Evolutionary conservation across 495 filamentous ascomycete genomes (phyloP), one percentile per base, ranked within the genome.

Genomic region (Podospora didyma): DNA sequence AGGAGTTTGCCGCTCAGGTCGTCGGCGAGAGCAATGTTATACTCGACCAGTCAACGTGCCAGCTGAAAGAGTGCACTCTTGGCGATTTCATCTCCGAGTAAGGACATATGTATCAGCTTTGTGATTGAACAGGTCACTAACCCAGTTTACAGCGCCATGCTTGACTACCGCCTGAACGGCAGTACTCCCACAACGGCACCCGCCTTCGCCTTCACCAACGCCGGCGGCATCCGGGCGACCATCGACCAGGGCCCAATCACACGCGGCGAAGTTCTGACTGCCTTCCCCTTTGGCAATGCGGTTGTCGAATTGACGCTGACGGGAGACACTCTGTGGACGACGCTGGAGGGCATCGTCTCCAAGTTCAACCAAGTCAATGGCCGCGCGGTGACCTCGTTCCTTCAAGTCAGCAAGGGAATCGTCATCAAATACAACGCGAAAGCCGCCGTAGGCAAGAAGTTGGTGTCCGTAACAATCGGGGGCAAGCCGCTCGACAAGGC

Each of bases 281-380:
- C 78, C 1, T 85, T 83, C 57, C 82, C 81, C 10, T 85, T 85
- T 57, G 73, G 75, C 49, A 84, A 84, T 62, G 68, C 79, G 17
- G 70, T 84, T 3, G 80, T 81, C 7, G 76, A 79, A 53, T 48
- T 82, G 10, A 55, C 46, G 0, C 65, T 79, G 26, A 63, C 70
- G 0, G 82, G 80, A 24, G 60, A 69, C 10, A 64, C 74, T 46
- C 63, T 85, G 0, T 80, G 79, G 79, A 66, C 70, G 4, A 66
- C 72, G 23, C 64, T 85, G 37, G 76, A 80, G 56, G 82, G 81
- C 2, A 69, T 78, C 50, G 66, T 80, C 11, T 64, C 69, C 17
- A 53, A 57, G 4, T 63, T 78, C n/a, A 80, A 75, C 58, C 66
- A 75, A 41, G 70, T 57, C 56, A 82, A 82, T 59, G 62, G 73